These are phyloP conservation scores for Penicillium sclerotigenum DNA, from an alignment of 2,329 filamentous ascomycete genomes.

Conservation along the genomic window DNA sequence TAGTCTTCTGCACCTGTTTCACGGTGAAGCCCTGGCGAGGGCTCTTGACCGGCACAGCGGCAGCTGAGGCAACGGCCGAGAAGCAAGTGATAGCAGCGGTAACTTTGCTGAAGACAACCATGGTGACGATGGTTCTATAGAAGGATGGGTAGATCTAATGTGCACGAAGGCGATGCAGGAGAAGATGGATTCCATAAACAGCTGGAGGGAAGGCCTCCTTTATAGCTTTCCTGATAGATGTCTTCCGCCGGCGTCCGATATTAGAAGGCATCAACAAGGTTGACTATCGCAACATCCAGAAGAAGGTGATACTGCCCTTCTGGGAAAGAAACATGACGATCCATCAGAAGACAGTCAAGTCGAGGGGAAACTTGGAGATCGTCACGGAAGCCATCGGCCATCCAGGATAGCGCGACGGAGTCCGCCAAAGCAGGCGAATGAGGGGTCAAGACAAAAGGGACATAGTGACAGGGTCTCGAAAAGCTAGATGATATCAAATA, in stretches of 20 bases:
- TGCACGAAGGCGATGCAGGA: conserved; percentile 10
- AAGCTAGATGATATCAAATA: neutral
- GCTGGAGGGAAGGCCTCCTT: conserved; percentile 17
- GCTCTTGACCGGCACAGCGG: conserved; percentile 28
- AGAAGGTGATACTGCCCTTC: conserved; percentile 22
- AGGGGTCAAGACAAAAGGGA: conserved; percentile 1
- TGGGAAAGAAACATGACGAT: conserved; percentile 22
- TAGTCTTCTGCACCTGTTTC: conserved; percentile 28
- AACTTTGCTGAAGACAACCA: conserved; percentile 37
- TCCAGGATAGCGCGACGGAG: conserved; percentile 15
- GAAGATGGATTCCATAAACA: conserved; percentile 12
- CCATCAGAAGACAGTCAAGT: conserved; percentile 9
- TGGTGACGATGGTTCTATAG: conserved; percentile 21
- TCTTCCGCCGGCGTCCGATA: neutral
- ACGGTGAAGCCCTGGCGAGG: conserved; percentile 32
- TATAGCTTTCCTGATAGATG: conserved; percentile 21
- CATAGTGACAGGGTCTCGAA: conserved; percentile 8
- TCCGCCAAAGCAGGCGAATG: conserved; percentile 13
- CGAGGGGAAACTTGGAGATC: conserved; percentile 15
- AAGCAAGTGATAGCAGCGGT: conserved; percentile 28
- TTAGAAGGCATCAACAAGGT: neutral
- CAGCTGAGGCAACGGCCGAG: conserved; percentile 28
- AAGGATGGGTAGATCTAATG: conserved; percentile 12
- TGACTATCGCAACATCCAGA: conserved; percentile 10
- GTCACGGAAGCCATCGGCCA: conserved; percentile 24